A percentile compares a stretch with the other conserved stretches of the same genome.
These are phyloP conservation scores for Aquilaria malaccensis DNA, from an alignment of 345 rosid genomes.

Conservation along the genomic window DNA sequence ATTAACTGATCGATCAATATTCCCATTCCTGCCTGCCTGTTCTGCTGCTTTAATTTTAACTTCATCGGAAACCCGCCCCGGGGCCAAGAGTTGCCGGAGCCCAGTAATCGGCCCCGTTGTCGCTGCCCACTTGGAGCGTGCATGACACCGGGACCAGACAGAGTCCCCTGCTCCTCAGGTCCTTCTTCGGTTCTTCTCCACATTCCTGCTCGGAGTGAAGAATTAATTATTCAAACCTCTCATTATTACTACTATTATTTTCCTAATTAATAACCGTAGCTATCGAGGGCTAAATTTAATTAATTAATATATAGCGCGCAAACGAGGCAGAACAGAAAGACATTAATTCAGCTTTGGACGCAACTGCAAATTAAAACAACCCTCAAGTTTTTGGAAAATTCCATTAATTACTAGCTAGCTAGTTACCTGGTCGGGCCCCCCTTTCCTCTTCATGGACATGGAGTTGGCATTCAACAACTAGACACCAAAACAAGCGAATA, in stretches of 20 bases:
- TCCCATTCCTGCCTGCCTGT: background rate
- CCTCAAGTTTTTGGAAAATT: background rate
- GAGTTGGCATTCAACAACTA: slow-evolving; percentile 60
- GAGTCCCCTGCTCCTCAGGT: slow-evolving; percentile 88
- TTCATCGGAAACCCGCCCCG: slow-evolving; percentile 36
- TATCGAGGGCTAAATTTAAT: background rate
- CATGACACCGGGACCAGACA: slow-evolving; percentile 93
- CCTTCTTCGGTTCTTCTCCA: slow-evolving; percentile 45
- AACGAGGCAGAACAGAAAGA: too few relatives aligned
- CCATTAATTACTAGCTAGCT: background rate
- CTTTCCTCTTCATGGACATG: slow-evolving; percentile 60
- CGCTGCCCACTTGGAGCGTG: slow-evolving; percentile 80
- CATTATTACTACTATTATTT: background rate
- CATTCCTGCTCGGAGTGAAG: slow-evolving; percentile 18
- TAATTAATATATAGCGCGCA: background rate
- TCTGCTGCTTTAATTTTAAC: background rate
- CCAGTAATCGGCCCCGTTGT: slow-evolving; percentile 94
- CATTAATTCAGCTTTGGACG: too few relatives aligned
- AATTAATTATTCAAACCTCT: too few relatives aligned
- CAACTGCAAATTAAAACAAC: background rate
- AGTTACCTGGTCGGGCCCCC: slow-evolving; percentile 34
- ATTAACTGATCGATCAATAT: too few relatives aligned
- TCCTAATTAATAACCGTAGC: too few relatives aligned
- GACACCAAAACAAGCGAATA: slow-evolving; percentile 12
- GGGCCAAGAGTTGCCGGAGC: slow-evolving; percentile 56